Conservation (phyloP, 2,329 filamentous ascomycete species). For the Colletotrichum viniferum region DNA sequence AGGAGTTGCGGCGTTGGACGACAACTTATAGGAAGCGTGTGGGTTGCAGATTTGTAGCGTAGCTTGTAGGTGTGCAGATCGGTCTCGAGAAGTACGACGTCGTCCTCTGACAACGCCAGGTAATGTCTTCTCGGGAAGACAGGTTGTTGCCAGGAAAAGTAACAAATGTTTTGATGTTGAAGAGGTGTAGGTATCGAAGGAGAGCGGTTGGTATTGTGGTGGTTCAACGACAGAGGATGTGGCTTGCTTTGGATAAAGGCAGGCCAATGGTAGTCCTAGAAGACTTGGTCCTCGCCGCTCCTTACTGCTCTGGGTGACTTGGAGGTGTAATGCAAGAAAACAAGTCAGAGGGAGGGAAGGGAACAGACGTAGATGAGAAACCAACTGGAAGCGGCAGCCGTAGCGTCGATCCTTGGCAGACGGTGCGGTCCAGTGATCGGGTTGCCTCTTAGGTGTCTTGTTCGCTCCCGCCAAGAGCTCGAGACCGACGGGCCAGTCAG, state of each 20-base stretch:
- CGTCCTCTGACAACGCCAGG: background rate
- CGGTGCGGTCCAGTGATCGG: background rate
- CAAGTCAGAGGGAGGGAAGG: background rate
- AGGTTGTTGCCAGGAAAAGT: background rate
- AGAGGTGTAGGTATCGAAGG: background rate
- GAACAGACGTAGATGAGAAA: background rate
- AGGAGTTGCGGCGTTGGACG: background rate
- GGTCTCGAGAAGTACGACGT: background rate
- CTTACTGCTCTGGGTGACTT: background rate
- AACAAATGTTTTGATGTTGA: background rate
- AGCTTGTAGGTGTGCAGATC: background rate
- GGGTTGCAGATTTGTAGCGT: background rate
- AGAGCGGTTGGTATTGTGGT: background rate
- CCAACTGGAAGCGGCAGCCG: slow-evolving; percentile 4
- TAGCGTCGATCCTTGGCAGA: slow-evolving; percentile 13
- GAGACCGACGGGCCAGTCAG: background rate
- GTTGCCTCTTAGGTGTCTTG: background rate
- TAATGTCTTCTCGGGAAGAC: background rate
- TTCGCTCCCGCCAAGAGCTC: background rate
- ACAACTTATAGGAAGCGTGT: background rate
- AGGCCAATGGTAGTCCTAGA: background rate
- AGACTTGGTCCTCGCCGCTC: background rate
- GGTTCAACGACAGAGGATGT: background rate
- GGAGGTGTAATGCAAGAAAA: background rate
- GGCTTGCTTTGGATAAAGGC: background rate